Base-by-base conservation (phyloP, 345 rosid species). In the Rhodamnia argentea region DNA sequence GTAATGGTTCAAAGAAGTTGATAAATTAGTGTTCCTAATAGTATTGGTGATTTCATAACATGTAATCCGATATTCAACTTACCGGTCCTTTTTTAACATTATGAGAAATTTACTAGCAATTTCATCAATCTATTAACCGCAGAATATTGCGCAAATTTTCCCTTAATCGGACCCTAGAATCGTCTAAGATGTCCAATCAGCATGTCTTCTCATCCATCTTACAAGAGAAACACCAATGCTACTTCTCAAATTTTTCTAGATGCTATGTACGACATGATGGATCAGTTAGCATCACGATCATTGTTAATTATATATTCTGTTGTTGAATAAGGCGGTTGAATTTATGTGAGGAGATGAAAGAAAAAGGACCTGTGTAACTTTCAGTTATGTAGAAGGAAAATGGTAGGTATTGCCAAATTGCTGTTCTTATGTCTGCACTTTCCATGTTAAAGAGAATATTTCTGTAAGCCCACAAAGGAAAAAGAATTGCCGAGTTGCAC, bases 81-180 rank as follows among this genome's bases (percentile, higher is more conserved):
- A 50, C 52, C 4, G 7, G 13, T 2, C 55, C 13, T 52, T 52
- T 52, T 52, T 52, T 13, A 10, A 51, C 13, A 51, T 10, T 13
- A 52, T 15, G 15, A 52, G 55, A 52, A 52, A 52, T 52, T 14
- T 52, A 52, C 2, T 9, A 26, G 29, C 29, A 58, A 58, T 58
- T 58, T 58, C 64, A 23, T 11, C 4, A 58, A 58, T 58, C 29
- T 52, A 26, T 1, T 3, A 5, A 26, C 15, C 0, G 29, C 29
- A 12, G 0, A 12, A 26, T 26, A 4, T 26, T 26, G 13, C 26
- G 32, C 7, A 0, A 1, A 0, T 58, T 58, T 26, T 58, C 7
- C 15, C 2, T 5, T 58, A 26, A 26, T 5, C 29, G 6, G 27
- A 10, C 15, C 13, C 29, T 0, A 2, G 15, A 58, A 26, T 58